Conservation (phyloP, 768 basidiomycete genomes). For the Suillus cothurnatus region DNA sequence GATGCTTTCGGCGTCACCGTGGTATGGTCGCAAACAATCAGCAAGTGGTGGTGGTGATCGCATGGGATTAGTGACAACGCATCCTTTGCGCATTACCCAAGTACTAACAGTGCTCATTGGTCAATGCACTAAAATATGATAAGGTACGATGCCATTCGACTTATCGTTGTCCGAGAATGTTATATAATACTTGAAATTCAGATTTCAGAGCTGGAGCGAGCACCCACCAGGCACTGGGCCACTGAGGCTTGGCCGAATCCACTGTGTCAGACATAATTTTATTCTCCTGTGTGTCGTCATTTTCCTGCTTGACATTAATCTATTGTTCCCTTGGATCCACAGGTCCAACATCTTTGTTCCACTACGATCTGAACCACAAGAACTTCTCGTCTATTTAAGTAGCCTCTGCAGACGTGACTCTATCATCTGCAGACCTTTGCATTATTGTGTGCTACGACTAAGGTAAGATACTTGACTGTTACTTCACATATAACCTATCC, state of each 20-base stretch:
- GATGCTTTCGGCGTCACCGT: too few relatives aligned
- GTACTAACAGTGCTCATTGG: background rate
- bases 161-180: background rate
- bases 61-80: background rate
- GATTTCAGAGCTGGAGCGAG: background rate
- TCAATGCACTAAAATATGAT: background rate
- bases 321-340: background rate
- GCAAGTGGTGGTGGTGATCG: background rate
- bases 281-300: background rate
- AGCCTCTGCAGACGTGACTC: background rate
- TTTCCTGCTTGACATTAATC: background rate
- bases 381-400: background rate
- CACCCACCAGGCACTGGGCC: too few relatives aligned
- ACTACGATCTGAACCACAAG: background rate
- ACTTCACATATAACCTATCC: background rate
- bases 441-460: background rate
- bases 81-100: background rate
- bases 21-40: too few relatives aligned
- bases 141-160: background rate
- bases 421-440: background rate
- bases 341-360: background rate
- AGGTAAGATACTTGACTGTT: background rate
- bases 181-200: background rate
- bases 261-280: background rate
- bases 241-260: background rate